Evolutionary conservation across 2,329 filamentous ascomycete species (phyloP).

Genomic region (Elsinoe ampelina): DNA sequence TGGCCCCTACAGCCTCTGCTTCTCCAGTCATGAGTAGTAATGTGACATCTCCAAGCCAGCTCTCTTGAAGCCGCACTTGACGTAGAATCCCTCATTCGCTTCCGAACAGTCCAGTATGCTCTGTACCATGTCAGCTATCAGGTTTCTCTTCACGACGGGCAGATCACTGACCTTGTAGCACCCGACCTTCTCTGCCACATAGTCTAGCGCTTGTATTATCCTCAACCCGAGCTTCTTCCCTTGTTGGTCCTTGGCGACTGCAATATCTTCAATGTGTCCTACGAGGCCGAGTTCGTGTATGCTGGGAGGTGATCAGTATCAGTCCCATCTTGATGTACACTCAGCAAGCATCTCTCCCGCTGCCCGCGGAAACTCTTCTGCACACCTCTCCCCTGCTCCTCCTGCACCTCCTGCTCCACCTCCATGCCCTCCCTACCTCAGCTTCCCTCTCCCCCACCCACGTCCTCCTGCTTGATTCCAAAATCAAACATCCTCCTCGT

Average conservation of each 20-base stretch:
- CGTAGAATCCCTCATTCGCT: conserved; percentile 92
- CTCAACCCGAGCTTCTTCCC: conserved; percentile 91
- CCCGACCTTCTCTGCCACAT: conserved; percentile 74
- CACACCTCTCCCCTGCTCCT: background rate
- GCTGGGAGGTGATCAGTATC: conserved; percentile 20
- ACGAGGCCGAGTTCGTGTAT: conserved; percentile 75
- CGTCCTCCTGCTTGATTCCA: background rate
- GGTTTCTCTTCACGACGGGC: background rate
- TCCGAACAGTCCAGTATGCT: conserved; percentile 94
- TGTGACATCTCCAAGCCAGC: conserved; percentile 95
- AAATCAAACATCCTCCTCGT: background rate
- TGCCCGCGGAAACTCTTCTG: too few relatives aligned
- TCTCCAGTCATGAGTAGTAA: conserved; percentile 50
- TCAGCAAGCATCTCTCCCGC: background rate
- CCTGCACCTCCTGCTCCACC: background rate
- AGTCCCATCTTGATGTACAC: background rate
- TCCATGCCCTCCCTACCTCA: background rate
- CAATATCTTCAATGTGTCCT: conserved; percentile 96
- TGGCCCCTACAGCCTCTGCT: background rate
- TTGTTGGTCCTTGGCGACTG: conserved; percentile 88
- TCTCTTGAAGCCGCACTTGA: conserved; percentile 91
- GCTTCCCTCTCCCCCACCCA: background rate
- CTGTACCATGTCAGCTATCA: conserved; percentile 33
- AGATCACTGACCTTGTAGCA: conserved; percentile 68
- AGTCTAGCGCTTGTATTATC: conserved; percentile 89